Base-by-base conservation (phyloP, 2,329 filamentous ascomycete species). In the Fusarium luffae region DNA sequence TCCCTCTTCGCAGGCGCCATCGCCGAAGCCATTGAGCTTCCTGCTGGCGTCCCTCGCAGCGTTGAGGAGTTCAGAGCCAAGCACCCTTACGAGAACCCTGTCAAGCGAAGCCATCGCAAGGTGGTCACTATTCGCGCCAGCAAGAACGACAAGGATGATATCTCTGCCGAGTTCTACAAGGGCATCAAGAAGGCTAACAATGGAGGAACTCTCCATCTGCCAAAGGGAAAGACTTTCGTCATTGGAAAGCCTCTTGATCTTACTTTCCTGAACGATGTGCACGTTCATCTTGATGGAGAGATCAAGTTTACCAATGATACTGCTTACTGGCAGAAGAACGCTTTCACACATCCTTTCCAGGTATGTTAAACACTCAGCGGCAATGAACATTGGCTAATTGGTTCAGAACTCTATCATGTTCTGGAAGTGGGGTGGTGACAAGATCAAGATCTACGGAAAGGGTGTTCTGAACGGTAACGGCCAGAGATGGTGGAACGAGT, bases 341-440 rank as follows among this genome's bases (percentile, higher is more conserved):
- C 81, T 40, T 83, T 79, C 72, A 71, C 72, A 16, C 79, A 83
- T 56, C 78, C 80, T 1, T 83, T 84, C 70, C 80, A 83, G 43
- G 54, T 56, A 28, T 18, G 43, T 49, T 18, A 14, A 9, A 9
- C 11, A 7, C 8, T 9, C 3, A 1, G 3, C 3, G 14, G 11
- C 0, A 40, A 2, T 40, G n/a, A 2, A 11, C 7, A 3, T 19
- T 10, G 9, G 23, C 43, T 56, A 49, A 56, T 44, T 14, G 4
- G 13, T 19, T 2, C 14, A 56, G 68, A 81, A 83, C 65, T 87
- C 84, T 5, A 85, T 89, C 58, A 87, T 87, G 59, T 90, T 89
- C 72, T 89, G 86, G 85, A 85, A 88, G 52, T 90, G 87, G 87
- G 87, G 88, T 58, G 88, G 88, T 13, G 83, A 86, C 66, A 80